Base-by-base conservation (phyloP, 1,284 basidiomycete species). In the Volvariella surrecta region DNA sequence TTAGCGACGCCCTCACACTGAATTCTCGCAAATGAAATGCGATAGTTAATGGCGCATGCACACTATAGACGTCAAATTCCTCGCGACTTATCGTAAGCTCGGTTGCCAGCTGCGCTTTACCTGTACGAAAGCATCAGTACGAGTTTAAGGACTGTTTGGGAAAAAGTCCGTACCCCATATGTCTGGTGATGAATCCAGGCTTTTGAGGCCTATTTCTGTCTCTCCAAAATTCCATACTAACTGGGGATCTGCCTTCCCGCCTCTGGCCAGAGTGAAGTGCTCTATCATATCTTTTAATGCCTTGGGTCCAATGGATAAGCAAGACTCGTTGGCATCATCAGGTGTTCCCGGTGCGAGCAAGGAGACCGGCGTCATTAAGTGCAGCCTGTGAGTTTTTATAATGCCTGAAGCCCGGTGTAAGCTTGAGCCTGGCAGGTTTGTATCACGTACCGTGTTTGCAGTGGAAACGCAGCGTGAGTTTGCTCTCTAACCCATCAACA, bases 11-110 rank as follows among this genome's bases (percentile, higher is more conserved):
- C 58, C 71, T 49, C 51, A 88, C 86, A 52, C 79, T 85, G 60
- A 90, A 89, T 61, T 90, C 87, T 30, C 81, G 76, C 32, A 90
- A 60, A 59, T 89, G 86, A 53, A 89, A 89, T 2, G 76, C 77
- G 42, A 90, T 72, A 1, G 75, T 78, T 34, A 74, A 71, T 11
- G 73, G 60, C 2, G 68, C 59, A 49, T 67, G 68, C 6, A 89
- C 62, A 37, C 84, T 73, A 53, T 89, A 89, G 0, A 70, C 59
- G 40, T 89, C 84, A 50, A 89, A 89, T 53, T 88, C 86, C 32
- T 84, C 82, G 1, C 73, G 71, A 44, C 76, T 79, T 38, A 89
- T 77, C 1, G 71, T 74, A 32, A 89, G 66, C 54, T 88, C 83
- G 2, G 86, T 89, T 6, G 76, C 68, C 8, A 88, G 63, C 43